Conservation (phyloP, 257 asterid species). For the Thymus quinquecostatus region DNA sequence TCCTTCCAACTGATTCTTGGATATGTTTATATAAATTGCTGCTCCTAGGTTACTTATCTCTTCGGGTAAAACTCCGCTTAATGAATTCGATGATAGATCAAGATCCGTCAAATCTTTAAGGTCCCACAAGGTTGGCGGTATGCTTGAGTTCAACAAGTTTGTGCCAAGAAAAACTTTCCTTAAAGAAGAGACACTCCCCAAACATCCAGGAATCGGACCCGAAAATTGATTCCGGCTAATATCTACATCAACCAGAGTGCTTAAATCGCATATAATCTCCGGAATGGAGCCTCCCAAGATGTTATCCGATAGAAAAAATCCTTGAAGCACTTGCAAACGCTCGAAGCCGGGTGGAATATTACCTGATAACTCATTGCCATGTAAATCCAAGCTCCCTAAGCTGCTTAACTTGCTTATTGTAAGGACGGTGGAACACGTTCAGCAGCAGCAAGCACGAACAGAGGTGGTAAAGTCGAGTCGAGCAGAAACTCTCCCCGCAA, state of each 20-base stretch:
- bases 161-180: background rate
- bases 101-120: conserved; percentile 2
- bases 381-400: background rate
- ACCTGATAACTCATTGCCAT: conserved; percentile 20
- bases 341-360: conserved; percentile 11
- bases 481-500: too few species aligned
- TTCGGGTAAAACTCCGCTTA: conserved; percentile 20
- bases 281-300: conserved; percentile 17
- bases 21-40: conserved; percentile 10
- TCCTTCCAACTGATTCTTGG: conserved; percentile 22
- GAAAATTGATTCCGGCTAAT: background rate
- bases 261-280: background rate
- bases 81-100: conserved; percentile 20
- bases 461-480: too few species aligned
- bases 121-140: conserved; percentile 29
- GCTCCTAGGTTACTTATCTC: conserved; percentile 26
- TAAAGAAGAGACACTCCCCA: conserved; percentile 28
- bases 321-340: conserved; percentile 27
- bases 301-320: background rate
- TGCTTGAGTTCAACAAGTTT: conserved; percentile 26
- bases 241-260: background rate
- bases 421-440: too few species aligned
- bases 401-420: conserved; percentile 23
- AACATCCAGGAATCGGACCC: background rate
- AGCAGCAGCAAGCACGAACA: too few species aligned